Evolutionary conservation across 2,329 filamentous ascomycete genomes (phyloP), one percentile per base, ranked within the genome.

Genomic region (Aspergillus fumigatiaffinis): DNA sequence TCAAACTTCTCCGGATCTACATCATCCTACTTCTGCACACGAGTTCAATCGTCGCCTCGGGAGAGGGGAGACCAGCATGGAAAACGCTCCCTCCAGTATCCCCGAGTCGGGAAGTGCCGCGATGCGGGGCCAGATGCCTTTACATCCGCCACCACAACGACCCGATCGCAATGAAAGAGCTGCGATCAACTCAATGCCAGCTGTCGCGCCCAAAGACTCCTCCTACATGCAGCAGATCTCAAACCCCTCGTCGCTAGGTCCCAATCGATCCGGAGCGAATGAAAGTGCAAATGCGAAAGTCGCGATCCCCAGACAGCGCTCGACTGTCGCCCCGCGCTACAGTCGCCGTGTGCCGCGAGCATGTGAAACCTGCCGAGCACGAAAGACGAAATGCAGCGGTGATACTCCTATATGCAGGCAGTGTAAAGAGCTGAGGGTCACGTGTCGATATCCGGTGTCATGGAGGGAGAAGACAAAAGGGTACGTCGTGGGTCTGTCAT

Each of bases 381-480:
- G 75, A 20, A 78, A 78, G 61, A 76, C 71, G n/a, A 78, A 77
- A 64, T 78, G 76, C 60, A 74, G 71, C 55, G 76, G 76, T 9
- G 73, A 76, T 55, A 70, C 69, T 12, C 76, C 76, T 2, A 60
- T 69, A 35, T 78, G 76, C 55, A 63, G 70, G 50, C 73, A 77
- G 56, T 78, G 76, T 51, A 66, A 69, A 54, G 73, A 77, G 46
- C 63, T 75, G 44, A 69, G 70, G 46, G 65, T 72, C 35, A 44
- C 53, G 12, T 78, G 76, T 64, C 66, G 67, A 21, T 78, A 78
- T 62, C 73, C 73, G 20, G 68, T 70, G 53, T 71, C 71, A 28
- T 74, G 71, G 64, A 67, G 75, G 51, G 75, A 77, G 52, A 63
- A 63, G 41, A 73, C 68, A 20, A 75, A 71, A 61, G 72, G 68